phyloP scores from a whole-genome alignment of 2,329 filamentous ascomycete genomes.

The Rhytidhysteron rufulum region DNA sequence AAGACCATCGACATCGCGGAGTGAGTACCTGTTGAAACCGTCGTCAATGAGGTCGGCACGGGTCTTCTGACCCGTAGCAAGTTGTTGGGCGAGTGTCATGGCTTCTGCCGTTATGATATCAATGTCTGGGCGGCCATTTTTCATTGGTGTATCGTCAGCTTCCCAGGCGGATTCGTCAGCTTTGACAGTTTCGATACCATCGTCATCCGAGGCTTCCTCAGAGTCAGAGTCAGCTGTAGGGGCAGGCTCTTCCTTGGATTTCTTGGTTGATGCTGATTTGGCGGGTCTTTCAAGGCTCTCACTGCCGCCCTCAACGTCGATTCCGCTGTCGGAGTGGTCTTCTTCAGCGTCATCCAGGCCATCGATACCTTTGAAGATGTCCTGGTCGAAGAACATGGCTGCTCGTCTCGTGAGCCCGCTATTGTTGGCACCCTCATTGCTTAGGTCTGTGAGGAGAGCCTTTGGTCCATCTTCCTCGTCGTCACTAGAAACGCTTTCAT shows the following conservation, averaged over 20 bases:
- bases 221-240: conserved; percentile 24
- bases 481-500: conserved; percentile 61
- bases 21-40: conserved; percentile 86
- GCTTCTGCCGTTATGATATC: conserved; percentile 99
- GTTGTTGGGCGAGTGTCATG: conserved; percentile 91
- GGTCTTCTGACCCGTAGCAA: conserved; percentile 81
- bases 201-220: conserved; percentile 32
- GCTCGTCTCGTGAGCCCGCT: conserved; percentile 78
- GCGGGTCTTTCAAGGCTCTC: conserved; percentile 18
- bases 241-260: conserved; percentile 14
- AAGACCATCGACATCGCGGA: conserved; percentile 85
- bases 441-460: conserved; percentile 60
- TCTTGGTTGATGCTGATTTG: conserved; percentile 11
- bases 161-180: conserved; percentile 61
- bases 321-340: conserved; percentile 41
- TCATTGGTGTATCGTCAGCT: conserved; percentile 57
- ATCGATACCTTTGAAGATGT: conserved; percentile 83
- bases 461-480: conserved; percentile 51
- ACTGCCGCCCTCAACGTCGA: conserved; percentile 33
- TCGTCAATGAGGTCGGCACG: conserved; percentile 81
- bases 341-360: conserved; percentile 59
- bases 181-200: conserved; percentile 62
- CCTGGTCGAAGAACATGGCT: conserved; percentile 86
- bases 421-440: conserved; percentile 47
- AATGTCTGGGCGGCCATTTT: conserved; percentile 72